Evolutionary conservation across 1,139 yeast species (phyloP).

Genomic region (Taphrina flavorubra): DNA sequence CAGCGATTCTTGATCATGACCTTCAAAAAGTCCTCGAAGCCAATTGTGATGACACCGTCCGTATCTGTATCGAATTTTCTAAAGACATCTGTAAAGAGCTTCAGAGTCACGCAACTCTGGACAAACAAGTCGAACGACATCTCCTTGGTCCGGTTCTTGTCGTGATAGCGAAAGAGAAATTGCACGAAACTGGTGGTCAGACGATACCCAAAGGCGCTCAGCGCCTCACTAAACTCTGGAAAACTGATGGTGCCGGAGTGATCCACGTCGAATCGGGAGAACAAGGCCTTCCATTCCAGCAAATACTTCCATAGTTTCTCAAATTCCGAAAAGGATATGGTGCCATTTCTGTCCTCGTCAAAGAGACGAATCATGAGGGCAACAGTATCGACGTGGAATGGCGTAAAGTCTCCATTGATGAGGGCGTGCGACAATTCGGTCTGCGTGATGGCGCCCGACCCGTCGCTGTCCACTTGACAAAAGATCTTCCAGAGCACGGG

Average conservation of each 20-base stretch:
- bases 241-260: constrained; percentile 69
- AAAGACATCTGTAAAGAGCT: constrained; percentile 77
- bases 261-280: constrained; percentile 67
- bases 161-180: constrained; percentile 59
- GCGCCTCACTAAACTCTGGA: constrained; percentile 71
- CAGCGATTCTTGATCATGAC: constrained; percentile 31
- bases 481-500: constrained; percentile 35
- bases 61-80: constrained; percentile 66
- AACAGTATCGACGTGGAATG: constrained; percentile 29
- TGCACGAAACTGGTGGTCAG: constrained; percentile 65
- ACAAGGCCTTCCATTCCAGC: constrained; percentile 72
- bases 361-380: constrained; percentile 30
- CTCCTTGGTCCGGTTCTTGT: constrained; percentile 58
- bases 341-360: constrained; percentile 38
- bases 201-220: constrained; percentile 72
- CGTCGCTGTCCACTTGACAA: constrained; percentile 41
- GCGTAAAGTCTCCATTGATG: constrained; percentile 30
- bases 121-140: constrained; percentile 81
- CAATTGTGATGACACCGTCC: constrained; percentile 37
- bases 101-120: constrained; percentile 74
- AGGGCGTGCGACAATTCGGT: constrained; percentile 29
- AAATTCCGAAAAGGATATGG: constrained; percentile 34
- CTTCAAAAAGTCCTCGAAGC: constrained; percentile 36
- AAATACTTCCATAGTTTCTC: constrained; percentile 68
- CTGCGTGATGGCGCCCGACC: constrained; percentile 32